Evolutionary conservation across 176 grass and related monocot species (phyloP), one percentile per base, ranked within the genome.

Genomic region (Luzula sylvatica): DNA sequence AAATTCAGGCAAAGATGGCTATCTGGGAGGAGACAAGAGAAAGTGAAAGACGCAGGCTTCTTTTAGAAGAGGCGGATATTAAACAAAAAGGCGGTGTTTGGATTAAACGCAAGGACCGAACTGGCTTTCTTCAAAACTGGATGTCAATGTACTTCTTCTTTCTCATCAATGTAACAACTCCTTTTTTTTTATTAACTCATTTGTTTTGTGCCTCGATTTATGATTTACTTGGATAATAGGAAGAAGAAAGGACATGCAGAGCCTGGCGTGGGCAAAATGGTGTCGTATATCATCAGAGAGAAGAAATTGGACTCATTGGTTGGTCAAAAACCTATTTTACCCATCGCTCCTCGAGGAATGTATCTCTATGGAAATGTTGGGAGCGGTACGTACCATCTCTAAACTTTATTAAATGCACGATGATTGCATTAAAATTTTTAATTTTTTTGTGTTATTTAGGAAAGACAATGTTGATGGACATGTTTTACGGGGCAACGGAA

Each of bases 391-490:
- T 23, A 48, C 51, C 23, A 50, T 38, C 30, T 50, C 53, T 28
- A 24, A 15, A 9, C 24, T 17, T 67, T 26, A 13, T 65, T 12
- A 20, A 21, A 5, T 52, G n/a, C n/a, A n/a, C n/a, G 3, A 15
- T 11, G 12, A 54, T 53, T 32, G 24, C 18, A 52, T 29, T 55
- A 23, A 53, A 17, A 55, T 26, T 13, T 35, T n/a, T n/a, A n/a
- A n/a, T n/a, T n/a, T 8, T 19, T 51, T 17, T 51, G 64, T 77
- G 4, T 53, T 20, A 32, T 43, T 38, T 40, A 96, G 81, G 90
- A 1, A 96, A 96, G 77, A 96, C 90, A 53, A 96, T 96, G 90
- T 35, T 96, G 58, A 96, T 96, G 84, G 90, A 89, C 68, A 88
- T 96, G 84, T 86, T 96, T 65, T 96, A 88, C 52, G 68, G 77